Percentiles rank a stretch among this genome's conserved stretches.
phyloP scores from a whole-genome alignment of 306 rosid genomes.

The Chamaecrista fasciculata region DNA sequence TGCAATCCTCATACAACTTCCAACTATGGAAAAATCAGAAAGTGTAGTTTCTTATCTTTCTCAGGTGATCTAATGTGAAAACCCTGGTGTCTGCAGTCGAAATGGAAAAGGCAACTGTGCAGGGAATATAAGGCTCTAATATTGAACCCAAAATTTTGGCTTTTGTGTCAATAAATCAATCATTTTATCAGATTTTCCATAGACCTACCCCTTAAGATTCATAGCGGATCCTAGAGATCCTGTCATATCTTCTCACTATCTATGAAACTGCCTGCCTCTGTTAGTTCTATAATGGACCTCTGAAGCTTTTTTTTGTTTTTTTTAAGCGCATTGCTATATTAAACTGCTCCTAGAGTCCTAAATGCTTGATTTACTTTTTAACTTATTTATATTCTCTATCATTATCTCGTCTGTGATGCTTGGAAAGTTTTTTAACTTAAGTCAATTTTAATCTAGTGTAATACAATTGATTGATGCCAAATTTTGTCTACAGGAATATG shows the following conservation, averaged over 20 bases:
- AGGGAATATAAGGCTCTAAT: slow-evolving; percentile 4
- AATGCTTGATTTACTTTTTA: slow-evolving; percentile 10
- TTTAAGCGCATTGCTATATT: not conserved
- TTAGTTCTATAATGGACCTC: slow-evolving; percentile 8
- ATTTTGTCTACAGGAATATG: slow-evolving; percentile 65
- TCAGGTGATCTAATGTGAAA: slow-evolving; percentile 8
- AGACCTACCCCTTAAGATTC: slow-evolving; percentile 1
- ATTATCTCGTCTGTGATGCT: slow-evolving; percentile 17
- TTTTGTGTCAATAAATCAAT: not conserved
- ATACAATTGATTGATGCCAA: slow-evolving; percentile 28
- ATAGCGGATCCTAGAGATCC: slow-evolving; percentile 17
- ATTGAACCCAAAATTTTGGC: slow-evolving; percentile 1
- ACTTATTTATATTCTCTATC: not conserved
- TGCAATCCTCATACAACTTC: not conserved
- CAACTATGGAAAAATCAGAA: slow-evolving; percentile 10
- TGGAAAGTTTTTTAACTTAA: slow-evolving; percentile 1
- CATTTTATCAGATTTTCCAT: not conserved
- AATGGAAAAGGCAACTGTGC: slow-evolving; percentile 15
- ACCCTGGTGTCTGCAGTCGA: slow-evolving; percentile 2
- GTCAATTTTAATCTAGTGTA: slow-evolving; percentile 9
- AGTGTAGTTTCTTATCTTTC: slow-evolving; percentile 5
- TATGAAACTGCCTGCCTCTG: slow-evolving; percentile 10
- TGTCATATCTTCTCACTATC: not conserved
- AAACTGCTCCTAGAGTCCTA: not conserved
- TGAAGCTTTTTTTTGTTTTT: not conserved